Evolutionary conservation across 2,329 filamentous ascomycete genomes (phyloP), one percentile per base, ranked within the genome.

Genomic region (Elsinoe ampelina): DNA sequence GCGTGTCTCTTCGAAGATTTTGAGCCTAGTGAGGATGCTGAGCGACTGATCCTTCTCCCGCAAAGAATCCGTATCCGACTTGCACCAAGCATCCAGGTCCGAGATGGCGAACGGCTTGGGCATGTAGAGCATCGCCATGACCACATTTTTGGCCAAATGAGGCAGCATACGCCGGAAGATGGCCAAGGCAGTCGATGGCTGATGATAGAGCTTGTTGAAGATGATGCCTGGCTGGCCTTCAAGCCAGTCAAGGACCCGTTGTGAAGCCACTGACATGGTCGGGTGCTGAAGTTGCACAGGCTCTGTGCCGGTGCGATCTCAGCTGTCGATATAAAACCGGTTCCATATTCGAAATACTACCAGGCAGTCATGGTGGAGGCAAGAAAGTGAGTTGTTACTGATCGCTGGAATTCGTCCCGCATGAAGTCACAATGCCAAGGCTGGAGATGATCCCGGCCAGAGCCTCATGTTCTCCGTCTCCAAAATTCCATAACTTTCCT

Each of bases 131-230:
- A 98, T 83, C 38, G 88, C 87, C 86, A 96, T 95, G 60, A 98
- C 92, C 66, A 98, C 86, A 13, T 85, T 89, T 78, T 98, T 97
- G 64, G 93, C 92, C 60, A 97, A 75, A 67, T 95, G 87, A 58
- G 93, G 89, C 58, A 98, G 81, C 90, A 98, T 96, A 74, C 93
- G 91, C 63, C 93, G 84, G 71, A 97, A 97, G 66, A 98, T 91
- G 63, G 93, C 93, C 63, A 98, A 83, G 36, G 91, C 87, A 1
- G 93, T 95, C 41, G 92, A 95, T 30, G 93, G 93, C 77, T 96
- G 91, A 74, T 91, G 87, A 78, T 98, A 98, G 45, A 98, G 80
- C 71, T 89, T 87, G 69, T 84, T 83, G 72, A 97, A 95, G 35
- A 89, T 95, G 41, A 87, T 89, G 61, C 91, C 89, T 51, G 88